Conservation (phyloP, 2,329 filamentous ascomycete species). For the Alternaria postmessia region DNA sequence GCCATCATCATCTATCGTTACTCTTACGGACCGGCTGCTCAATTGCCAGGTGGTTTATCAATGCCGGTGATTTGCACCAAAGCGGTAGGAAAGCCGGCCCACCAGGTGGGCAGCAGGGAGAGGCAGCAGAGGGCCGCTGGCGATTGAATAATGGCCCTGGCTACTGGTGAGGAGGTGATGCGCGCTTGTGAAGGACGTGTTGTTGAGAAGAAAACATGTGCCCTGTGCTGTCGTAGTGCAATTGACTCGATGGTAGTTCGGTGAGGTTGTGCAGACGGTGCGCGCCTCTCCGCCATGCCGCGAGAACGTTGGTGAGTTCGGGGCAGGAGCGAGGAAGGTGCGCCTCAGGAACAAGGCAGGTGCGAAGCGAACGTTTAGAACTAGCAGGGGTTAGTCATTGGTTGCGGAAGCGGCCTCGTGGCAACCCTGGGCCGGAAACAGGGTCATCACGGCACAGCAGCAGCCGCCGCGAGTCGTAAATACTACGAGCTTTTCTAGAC, state of each 20-base stretch:
- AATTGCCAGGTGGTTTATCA: constrained; percentile 15
- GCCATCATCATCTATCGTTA: constrained; percentile 4
- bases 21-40: constrained; percentile 8
- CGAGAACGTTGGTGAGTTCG: constrained; percentile 6
- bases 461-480: constrained; percentile 5
- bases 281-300: not conserved
- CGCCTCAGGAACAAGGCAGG: constrained; percentile 23
- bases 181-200: not conserved
- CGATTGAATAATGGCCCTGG: constrained; percentile 5
- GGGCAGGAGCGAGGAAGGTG: constrained; percentile 2
- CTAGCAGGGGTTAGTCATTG: constrained; percentile 15
- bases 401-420: constrained; percentile 24
- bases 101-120: constrained; percentile 7
- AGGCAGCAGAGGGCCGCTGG: constrained; percentile 8
- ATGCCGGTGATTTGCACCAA: constrained; percentile 8
- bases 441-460: constrained; percentile 16
- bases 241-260: not conserved
- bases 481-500: constrained; percentile 22
- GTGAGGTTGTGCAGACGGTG: not conserved
- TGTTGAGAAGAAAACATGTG: constrained; percentile 12
- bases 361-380: constrained; percentile 25
- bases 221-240: constrained; percentile 1
- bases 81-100: constrained; percentile 17
- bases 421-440: constrained; percentile 18
- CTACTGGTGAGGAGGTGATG: constrained; percentile 3